Evolutionary conservation across 768 basidiomycete genomes (phyloP).

Genomic region (Russula emetica): DNA sequence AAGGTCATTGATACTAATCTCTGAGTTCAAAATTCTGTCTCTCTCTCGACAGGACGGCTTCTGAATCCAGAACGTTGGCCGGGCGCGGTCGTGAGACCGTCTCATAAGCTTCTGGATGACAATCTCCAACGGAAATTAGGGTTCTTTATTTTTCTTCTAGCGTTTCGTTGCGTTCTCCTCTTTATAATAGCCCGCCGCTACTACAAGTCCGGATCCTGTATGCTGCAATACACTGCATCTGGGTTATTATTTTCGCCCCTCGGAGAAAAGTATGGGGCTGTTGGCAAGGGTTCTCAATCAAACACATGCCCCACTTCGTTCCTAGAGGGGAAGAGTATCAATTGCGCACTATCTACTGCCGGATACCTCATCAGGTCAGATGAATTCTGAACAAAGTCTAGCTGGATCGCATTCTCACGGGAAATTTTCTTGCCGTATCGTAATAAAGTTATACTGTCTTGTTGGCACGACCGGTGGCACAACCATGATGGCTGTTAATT

Average conservation of each 20-base stretch:
- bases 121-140: neutral
- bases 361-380: slow-evolving; percentile 15
- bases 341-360: slow-evolving; percentile 2
- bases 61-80: slow-evolving; percentile 1
- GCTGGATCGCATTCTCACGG: slow-evolving; percentile 14
- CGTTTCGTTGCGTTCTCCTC: too few species aligned
- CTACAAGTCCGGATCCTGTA: neutral
- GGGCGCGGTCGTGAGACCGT: slow-evolving; percentile 1
- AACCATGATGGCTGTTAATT: neutral
- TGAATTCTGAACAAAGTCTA: neutral
- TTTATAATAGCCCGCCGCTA: neutral
- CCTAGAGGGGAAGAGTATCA: slow-evolving; percentile 4
- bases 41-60: neutral
- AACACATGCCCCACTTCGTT: neutral
- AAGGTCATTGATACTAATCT: slow-evolving; percentile 2
- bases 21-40: slow-evolving; percentile 1
- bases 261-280: slow-evolving; percentile 10
- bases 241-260: neutral
- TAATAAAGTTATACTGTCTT: neutral
- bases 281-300: neutral
- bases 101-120: neutral
- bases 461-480: slow-evolving; percentile 6
- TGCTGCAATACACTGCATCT: neutral
- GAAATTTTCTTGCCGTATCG: neutral
- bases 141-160: neutral